Conservation (phyloP, 257 asterid species). For the Solanum microdontum region DNA sequence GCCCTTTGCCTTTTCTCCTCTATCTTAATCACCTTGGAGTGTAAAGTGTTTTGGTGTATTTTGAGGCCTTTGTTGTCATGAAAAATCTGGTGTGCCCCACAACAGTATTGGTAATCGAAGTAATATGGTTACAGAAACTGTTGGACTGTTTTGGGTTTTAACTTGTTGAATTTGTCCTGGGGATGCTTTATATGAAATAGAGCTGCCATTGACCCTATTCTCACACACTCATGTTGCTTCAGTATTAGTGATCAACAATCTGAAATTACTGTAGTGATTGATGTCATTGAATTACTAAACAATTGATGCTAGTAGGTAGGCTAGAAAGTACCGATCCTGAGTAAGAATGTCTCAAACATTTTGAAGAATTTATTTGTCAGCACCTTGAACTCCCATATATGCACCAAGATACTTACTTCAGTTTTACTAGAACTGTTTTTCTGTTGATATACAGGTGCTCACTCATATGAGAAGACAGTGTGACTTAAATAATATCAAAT, state of each 20-base stretch:
- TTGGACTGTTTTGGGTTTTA: background rate
- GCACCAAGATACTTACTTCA: background rate
- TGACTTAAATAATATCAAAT: constrained; percentile 46
- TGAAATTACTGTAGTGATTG: background rate
- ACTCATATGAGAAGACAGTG: constrained; percentile 65
- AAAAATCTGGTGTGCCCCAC: background rate
- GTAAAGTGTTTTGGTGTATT: background rate
- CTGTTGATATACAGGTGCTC: constrained; percentile 50
- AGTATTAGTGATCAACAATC: background rate
- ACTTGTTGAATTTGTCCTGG: background rate
- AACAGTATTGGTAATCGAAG: background rate
- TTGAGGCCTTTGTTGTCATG: background rate
- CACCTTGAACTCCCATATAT: background rate
- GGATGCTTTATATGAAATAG: background rate
- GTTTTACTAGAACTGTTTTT: background rate
- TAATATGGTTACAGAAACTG: background rate
- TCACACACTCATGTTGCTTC: background rate
- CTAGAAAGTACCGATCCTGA: background rate
- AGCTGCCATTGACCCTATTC: background rate
- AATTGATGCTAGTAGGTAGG: background rate
- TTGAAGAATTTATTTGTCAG: background rate
- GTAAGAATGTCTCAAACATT: background rate
- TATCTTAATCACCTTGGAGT: background rate
- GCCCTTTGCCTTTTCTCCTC: background rate
- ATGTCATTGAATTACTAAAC: background rate